These are phyloP conservation scores for Phyllosticta paracitricarpa DNA, from an alignment of 2,329 filamentous ascomycete genomes.

Conservation along the genomic window DNA sequence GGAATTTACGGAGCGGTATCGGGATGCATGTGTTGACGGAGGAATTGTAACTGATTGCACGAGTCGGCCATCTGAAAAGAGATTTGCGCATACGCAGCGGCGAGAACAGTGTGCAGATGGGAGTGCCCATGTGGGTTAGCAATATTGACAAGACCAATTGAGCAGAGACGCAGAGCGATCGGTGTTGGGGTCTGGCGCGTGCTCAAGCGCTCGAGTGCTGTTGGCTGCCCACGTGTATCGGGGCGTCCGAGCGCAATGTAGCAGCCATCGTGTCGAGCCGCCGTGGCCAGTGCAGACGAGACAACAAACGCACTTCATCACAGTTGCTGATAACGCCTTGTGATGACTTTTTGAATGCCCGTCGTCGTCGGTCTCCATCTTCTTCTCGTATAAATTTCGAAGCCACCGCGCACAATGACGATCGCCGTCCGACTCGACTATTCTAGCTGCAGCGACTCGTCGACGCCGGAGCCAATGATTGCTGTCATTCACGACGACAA, in stretches of 20 bases:
- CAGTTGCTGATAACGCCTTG: not conserved
- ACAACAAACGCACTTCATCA: not conserved
- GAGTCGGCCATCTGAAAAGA: not conserved
- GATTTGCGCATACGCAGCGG: not conserved
- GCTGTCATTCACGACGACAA: not conserved
- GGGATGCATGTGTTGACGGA: not conserved
- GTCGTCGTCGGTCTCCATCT: not conserved
- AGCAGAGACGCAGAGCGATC: not conserved
- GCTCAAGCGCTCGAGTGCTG: not conserved
- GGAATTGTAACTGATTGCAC: not conserved
- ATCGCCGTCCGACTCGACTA: not conserved
- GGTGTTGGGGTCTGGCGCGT: not conserved
- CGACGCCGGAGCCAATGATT: not conserved
- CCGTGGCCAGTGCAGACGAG: not conserved
- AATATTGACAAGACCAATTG: not conserved
- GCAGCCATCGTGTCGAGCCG: not conserved
- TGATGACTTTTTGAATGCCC: not conserved
- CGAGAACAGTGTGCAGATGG: not conserved
- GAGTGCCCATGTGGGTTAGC: not conserved
- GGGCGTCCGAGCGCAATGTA: not conserved
- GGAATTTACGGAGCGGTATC: not conserved
- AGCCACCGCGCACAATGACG: not conserved
- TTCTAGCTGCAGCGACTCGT: not conserved
- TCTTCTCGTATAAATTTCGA: not conserved
- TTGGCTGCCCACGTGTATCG: not conserved